A percentile compares a stretch with the other conserved stretches of the same genome.
These are phyloP conservation scores for Carnegiea gigantea DNA, from an alignment of 179 eudicot genomes.

Conservation along the genomic window DNA sequence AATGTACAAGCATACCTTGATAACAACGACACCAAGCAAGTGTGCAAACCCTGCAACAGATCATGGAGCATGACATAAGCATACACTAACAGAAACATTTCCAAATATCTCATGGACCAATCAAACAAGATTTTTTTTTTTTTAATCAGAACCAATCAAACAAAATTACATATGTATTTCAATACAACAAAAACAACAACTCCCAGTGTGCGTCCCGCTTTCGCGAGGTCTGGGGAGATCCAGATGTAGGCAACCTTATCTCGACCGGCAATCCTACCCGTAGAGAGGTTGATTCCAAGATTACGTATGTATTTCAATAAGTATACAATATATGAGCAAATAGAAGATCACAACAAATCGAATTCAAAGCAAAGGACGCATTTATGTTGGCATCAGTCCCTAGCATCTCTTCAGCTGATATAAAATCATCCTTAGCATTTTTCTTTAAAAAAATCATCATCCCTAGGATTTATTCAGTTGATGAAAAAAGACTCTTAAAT, in stretches of 20 bases:
- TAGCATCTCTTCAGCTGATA: not conserved
- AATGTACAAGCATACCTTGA: conserved; percentile 53
- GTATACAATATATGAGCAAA: not conserved
- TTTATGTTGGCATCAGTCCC: not conserved
- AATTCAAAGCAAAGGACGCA: not conserved
- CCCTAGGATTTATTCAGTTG: no score
- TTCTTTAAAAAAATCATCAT: no score
- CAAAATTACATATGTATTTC: not conserved
- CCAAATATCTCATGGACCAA: not conserved
- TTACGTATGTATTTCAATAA: not conserved
- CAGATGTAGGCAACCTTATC: no score
- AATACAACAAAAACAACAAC: no score
- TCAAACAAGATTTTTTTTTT: not conserved
- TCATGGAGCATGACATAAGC: conserved; percentile 21
- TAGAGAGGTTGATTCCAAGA: no score
- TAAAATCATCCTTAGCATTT: not conserved
- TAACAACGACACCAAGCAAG: conserved; percentile 85
- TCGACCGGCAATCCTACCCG: no score
- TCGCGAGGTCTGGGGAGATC: no score
- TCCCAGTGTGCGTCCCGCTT: no score
- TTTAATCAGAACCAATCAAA: no score
- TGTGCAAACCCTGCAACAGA: conserved; percentile 83
- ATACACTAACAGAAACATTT: not conserved
- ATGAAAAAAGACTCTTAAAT: no score
- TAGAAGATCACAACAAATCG: not conserved